Conservation (phyloP, 345 rosid species). For the Mallotus nudiflorus region DNA sequence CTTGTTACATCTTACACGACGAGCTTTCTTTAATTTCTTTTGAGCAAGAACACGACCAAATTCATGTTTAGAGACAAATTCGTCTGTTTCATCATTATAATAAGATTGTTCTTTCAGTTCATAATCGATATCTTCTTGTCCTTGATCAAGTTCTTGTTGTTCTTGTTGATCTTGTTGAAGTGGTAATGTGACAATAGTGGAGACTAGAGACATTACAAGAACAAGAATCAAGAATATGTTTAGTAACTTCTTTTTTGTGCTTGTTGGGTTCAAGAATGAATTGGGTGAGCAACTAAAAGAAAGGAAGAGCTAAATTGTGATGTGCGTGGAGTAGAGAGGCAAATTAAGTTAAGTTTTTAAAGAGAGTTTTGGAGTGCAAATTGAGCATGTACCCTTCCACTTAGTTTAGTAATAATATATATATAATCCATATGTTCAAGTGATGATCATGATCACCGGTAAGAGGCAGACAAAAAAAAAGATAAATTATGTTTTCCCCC, state of each 20-base stretch:
- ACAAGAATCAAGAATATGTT: slow-evolving; percentile 2
- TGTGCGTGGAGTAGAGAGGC: neutral
- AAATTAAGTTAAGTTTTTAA: neutral
- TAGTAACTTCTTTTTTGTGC: neutral
- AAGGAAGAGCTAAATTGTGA: neutral
- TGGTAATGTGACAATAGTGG: neutral
- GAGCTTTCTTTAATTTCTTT: neutral
- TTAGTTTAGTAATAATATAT: too few relatives aligned
- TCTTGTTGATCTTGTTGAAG: neutral
- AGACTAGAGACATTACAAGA: neutral
- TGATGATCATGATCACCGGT: neutral
- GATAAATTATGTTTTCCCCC: too few relatives aligned
- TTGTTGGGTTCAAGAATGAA: neutral
- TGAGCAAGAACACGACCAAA: neutral
- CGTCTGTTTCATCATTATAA: neutral
- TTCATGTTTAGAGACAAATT: neutral
- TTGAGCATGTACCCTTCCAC: too few relatives aligned
- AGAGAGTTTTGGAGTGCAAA: neutral
- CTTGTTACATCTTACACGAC: slow-evolving; percentile 17
- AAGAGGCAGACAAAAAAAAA: too few relatives aligned
- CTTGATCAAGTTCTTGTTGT: neutral
- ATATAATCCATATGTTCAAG: too few relatives aligned
- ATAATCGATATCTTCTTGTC: neutral
- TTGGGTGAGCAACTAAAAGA: neutral
- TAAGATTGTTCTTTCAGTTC: neutral